Conservation (phyloP, 2,329 filamentous ascomycete species). For the Colletotrichum magnum region DNA sequence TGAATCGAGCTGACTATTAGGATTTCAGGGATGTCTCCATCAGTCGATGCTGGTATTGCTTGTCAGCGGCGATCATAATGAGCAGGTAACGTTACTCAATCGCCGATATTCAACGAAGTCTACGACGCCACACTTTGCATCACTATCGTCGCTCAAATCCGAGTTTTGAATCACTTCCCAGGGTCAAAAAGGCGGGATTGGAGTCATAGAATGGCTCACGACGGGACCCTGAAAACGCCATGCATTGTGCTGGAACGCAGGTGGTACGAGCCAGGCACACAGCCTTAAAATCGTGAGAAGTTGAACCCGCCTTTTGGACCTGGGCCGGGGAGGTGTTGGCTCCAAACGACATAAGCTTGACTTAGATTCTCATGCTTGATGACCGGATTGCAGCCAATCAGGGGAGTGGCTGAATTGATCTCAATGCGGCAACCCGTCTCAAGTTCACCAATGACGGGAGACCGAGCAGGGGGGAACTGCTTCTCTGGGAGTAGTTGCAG, state of each 20-base stretch:
- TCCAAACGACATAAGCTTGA: constrained; percentile 27
- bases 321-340: neutral
- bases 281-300: constrained; percentile 11
- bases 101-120: neutral
- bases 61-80: neutral
- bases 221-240: constrained; percentile 11
- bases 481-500: neutral
- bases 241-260: constrained; percentile 6
- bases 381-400: constrained; percentile 22
- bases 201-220: neutral
- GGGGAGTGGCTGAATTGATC: constrained; percentile 5
- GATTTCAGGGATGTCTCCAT: neutral
- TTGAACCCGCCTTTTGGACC: constrained; percentile 4
- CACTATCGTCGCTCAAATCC: constrained; percentile 28
- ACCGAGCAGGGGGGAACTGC: constrained; percentile 7
- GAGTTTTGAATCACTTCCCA: constrained; percentile 15
- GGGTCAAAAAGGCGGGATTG: constrained; percentile 1
- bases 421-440: neutral
- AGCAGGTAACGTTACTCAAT: constrained; percentile 24
- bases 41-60: neutral
- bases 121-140: neutral
- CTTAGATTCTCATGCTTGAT: constrained; percentile 11
- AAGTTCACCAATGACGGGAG: neutral
- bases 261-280: constrained; percentile 16
- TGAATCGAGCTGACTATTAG: neutral